Evolutionary conservation across 805 yeast genomes (phyloP).

Genomic region (Spathaspora gorwiae): DNA sequence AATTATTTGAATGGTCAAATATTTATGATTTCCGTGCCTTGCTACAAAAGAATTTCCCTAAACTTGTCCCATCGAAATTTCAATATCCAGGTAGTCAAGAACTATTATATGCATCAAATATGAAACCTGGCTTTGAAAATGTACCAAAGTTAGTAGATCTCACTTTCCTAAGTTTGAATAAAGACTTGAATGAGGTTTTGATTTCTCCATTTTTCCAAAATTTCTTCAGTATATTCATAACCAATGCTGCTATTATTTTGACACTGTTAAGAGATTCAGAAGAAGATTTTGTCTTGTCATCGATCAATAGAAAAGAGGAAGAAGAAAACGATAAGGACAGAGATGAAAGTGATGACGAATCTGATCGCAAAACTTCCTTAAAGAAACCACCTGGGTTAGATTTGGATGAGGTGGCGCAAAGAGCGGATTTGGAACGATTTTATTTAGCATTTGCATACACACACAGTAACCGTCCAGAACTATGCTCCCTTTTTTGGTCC

Average conservation of each 20-base stretch:
- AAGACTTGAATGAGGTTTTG: constrained; percentile 22
- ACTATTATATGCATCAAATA: constrained; percentile 22
- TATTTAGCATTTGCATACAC: constrained; percentile 70
- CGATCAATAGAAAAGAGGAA: constrained; percentile 21
- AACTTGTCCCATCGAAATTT: constrained; percentile 48
- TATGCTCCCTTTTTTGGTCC: constrained; percentile 61
- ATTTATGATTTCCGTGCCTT: constrained; percentile 64
- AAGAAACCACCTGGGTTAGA: constrained; percentile 26
- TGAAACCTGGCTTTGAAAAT: constrained; percentile 21
- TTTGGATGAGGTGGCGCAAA: constrained; percentile 60
- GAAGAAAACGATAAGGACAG: constrained; percentile 7
- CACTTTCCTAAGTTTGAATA: constrained; percentile 14
- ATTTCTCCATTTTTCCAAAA: constrained; percentile 42
- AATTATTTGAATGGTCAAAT: constrained; percentile 38
- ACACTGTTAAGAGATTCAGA: constrained; percentile 68
- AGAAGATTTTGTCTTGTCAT: constrained; percentile 63
- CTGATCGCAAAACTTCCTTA: background rate
- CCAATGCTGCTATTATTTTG: constrained; percentile 60
- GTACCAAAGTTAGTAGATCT: constrained; percentile 29
- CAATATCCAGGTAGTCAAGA: constrained; percentile 42
- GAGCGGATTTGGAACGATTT: constrained; percentile 84
- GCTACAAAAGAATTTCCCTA: constrained; percentile 63
- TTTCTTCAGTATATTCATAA: constrained; percentile 53
- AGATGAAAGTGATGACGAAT: background rate
- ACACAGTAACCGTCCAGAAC: constrained; percentile 56